phyloP scores from a whole-genome alignment of 2,329 filamentous ascomycete genomes.

The Arthrobotrys musiformis region DNA sequence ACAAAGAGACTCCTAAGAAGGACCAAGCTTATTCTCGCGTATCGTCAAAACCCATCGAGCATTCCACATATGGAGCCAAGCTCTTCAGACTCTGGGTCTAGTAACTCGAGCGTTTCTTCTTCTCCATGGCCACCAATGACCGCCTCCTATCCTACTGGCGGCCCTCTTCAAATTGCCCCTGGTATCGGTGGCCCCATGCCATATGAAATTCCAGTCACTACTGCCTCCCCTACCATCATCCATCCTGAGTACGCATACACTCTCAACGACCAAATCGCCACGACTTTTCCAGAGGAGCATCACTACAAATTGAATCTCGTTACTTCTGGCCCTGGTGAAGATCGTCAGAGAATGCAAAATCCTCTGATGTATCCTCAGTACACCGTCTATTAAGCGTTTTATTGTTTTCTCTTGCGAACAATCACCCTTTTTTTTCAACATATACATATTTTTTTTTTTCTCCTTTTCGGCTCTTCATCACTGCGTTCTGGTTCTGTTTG shows the following conservation, averaged over 20 bases:
- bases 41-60: slow-evolving; percentile 49
- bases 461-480: slow-evolving; percentile 9
- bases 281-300: slow-evolving; percentile 48
- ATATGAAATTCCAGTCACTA: slow-evolving; percentile 51
- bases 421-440: slow-evolving; percentile 3
- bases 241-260: slow-evolving; percentile 48
- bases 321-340: slow-evolving; percentile 36
- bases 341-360: slow-evolving; percentile 31
- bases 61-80: slow-evolving; percentile 46
- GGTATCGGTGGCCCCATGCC: slow-evolving; percentile 36
- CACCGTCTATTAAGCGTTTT: slow-evolving; percentile 35
- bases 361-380: slow-evolving; percentile 50
- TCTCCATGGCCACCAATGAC: slow-evolving; percentile 51
- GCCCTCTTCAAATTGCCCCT: slow-evolving; percentile 39
- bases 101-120: slow-evolving; percentile 35
- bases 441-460: slow-evolving; percentile 25
- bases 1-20: slow-evolving; percentile 47
- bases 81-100: slow-evolving; percentile 38
- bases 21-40: slow-evolving; percentile 40
- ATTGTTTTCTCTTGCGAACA: slow-evolving; percentile 7
- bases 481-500: slow-evolving; percentile 19
- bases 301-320: slow-evolving; percentile 50
- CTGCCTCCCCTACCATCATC: slow-evolving; percentile 41
- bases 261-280: slow-evolving; percentile 50
- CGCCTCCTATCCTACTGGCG: slow-evolving; percentile 25